Evolutionary conservation across 768 basidiomycete species (phyloP), one percentile per base, ranked within the genome.

Genomic region (Kwoniella sp.): DNA sequence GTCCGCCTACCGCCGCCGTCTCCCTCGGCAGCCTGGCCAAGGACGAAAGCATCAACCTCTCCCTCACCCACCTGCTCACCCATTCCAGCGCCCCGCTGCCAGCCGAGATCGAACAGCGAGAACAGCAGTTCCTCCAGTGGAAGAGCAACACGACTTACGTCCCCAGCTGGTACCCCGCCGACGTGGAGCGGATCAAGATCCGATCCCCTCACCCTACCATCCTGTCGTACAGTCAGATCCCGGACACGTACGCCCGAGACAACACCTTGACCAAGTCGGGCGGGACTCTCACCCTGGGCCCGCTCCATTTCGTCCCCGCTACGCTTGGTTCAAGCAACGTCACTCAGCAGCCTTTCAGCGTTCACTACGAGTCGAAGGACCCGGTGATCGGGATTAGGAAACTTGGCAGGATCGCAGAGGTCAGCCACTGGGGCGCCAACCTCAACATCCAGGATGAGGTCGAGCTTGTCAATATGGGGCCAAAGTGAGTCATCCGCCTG

Each of bases 351-450:
- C 78, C 78, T 25, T 70, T 92, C 58, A 75, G 76, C 11, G 78
- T 95, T 2, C 90, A 93, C 69, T 98, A 90, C 76, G 77, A 79
- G 60, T 85, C 85, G 52, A 87, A 85, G n/a, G 79, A 84, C 53
- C 89, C 93, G 0, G 82, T 95, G 36, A 70, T 91, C 20, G 83
- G 89, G 59, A 77, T 96, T 45, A 79, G 78, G 27, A 83, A 79
- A 36, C 80, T 95, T 27, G 80, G 82, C 54, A 84, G 95, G 42
- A 65, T 80, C 0, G 89, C 85, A 1, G 93, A 99, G 76, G 84
- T 99, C 59, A 93, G 90, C 59, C 93, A 98, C 70, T 98, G 93
- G 95, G 92, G 93, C 28, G 83, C 84, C 34, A 95, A 95, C 73
- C 71, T 99, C 31, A 95, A 96, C 67, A 85, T 92, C 26, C 83